Evolutionary conservation across 2,329 filamentous ascomycete species (phyloP).

Genomic region (Blastomyces emzantsi): DNA sequence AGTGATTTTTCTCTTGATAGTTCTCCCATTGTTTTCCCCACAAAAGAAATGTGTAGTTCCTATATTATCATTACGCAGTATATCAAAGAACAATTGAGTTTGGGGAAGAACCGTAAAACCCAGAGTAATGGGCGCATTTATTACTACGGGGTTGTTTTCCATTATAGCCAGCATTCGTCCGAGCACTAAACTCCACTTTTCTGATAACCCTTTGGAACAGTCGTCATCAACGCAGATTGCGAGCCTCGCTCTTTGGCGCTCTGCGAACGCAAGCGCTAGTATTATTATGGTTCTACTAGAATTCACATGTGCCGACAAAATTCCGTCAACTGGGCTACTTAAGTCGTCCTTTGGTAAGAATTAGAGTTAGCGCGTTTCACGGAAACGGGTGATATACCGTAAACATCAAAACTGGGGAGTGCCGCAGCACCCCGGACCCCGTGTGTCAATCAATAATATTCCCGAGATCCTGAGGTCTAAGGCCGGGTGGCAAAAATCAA

Average conservation of each 20-base stretch:
- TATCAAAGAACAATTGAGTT: not conserved
- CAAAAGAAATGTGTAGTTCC: not conserved
- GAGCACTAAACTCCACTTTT: not conserved
- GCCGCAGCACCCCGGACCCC: not conserved
- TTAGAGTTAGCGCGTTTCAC: not conserved
- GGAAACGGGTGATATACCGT: not conserved
- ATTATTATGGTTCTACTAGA: not conserved
- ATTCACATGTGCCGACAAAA: not conserved
- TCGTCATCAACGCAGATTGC: not conserved
- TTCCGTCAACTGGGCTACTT: no score
- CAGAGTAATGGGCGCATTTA: not conserved
- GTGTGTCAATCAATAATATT: no score
- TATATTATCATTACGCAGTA: not conserved
- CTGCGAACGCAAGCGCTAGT: not conserved
- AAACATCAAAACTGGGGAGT: not conserved
- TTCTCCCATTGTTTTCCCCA: not conserved
- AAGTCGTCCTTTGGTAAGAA: not conserved
- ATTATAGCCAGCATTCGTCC: not conserved
- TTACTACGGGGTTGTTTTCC: not conserved
- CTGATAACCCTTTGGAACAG: not conserved
- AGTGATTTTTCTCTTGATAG: not conserved
- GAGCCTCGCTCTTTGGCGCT: not conserved
- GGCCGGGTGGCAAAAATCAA: not conserved
- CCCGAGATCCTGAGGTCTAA: not conserved
- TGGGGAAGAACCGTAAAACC: not conserved